A percentile compares a stretch with the other conserved stretches of the same genome.
Evolutionary conservation across 192 early-diverging fungal species (phyloP).

Genomic region (Physocladia obscura): DNA sequence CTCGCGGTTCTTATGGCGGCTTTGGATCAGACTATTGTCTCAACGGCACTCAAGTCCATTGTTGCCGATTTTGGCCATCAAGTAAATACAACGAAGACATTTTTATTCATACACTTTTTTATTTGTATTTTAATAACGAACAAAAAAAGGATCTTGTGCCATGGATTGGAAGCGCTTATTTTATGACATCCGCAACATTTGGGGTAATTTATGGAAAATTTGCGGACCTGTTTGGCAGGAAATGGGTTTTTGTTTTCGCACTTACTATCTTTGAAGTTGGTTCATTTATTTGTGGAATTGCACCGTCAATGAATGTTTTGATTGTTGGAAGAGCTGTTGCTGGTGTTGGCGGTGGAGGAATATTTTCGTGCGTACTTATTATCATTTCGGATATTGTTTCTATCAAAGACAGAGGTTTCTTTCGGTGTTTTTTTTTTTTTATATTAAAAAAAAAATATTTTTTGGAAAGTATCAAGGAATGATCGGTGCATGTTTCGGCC

Average conservation of each 20-base stretch:
- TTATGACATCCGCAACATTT: not conserved
- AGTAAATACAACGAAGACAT: slow-evolving; percentile 75
- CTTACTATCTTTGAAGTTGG: slow-evolving; percentile 72
- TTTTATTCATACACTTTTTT: slow-evolving; percentile 70
- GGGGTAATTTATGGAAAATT: slow-evolving; percentile 28
- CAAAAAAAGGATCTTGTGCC: not conserved
- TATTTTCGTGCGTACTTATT: slow-evolving; percentile 64
- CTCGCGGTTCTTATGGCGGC: slow-evolving; percentile 2
- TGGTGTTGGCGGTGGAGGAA: too few species aligned
- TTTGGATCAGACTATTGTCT: slow-evolving; percentile 12
- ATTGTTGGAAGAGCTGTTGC: slow-evolving; percentile 75
- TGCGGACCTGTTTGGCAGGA: slow-evolving; percentile 42
- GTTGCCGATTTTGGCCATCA: slow-evolving; percentile 8
- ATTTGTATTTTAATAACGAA: slow-evolving; percentile 3
- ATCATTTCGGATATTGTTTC: slow-evolving; percentile 86
- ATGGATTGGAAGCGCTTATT: too few species aligned
- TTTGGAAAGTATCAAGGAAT: slow-evolving; percentile 59
- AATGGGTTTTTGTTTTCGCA: slow-evolving; percentile 65
- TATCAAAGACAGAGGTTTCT: slow-evolving; percentile 24
- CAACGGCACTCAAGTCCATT: slow-evolving; percentile 3
- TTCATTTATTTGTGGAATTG: slow-evolving; percentile 68
- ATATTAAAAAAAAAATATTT: too few species aligned
- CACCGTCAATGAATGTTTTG: slow-evolving; percentile 49
- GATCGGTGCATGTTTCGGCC: slow-evolving; percentile 56
- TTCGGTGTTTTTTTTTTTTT: too few species aligned